Conservation (phyloP, 2,329 filamentous ascomycete species). For the Paraconiothyrium sp. region DNA sequence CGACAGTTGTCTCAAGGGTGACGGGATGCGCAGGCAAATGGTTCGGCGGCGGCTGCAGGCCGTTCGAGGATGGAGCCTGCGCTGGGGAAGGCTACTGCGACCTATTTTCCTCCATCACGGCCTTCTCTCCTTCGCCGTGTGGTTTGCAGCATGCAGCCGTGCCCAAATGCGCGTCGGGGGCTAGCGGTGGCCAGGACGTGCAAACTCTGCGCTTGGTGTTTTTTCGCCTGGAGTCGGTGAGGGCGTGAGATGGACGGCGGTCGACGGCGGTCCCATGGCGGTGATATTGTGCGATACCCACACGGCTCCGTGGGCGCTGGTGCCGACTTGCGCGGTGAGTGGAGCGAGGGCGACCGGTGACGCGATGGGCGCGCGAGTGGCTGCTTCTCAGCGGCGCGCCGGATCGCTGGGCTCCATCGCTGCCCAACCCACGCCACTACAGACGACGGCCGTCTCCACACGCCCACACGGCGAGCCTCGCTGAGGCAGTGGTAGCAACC, state of each 20-base stretch:
- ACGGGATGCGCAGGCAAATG: constrained; percentile 26
- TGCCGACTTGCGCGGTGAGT: constrained; percentile 4
- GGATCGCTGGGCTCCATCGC: constrained; percentile 3
- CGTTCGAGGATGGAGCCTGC: constrained; percentile 35
- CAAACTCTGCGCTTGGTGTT: constrained; percentile 10
- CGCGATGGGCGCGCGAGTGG: neutral
- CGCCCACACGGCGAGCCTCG: constrained; percentile 8
- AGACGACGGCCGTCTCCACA: constrained; percentile 25
- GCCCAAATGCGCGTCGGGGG: constrained; percentile 30
- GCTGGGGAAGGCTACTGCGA: constrained; percentile 26
- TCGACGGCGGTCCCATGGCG: constrained; percentile 10
- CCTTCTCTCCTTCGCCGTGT: constrained; percentile 22
- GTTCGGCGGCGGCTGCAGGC: constrained; percentile 27
- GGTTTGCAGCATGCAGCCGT: constrained; percentile 32
- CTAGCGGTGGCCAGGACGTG: constrained; percentile 8
- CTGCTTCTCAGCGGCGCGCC: neutral
- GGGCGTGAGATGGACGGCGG: constrained; percentile 7
- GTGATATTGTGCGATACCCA: neutral
- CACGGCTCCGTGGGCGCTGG: neutral
- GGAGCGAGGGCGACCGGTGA: constrained; percentile 1
- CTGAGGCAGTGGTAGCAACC: constrained; percentile 1
- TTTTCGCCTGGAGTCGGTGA: constrained; percentile 11
- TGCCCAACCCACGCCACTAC: constrained; percentile 20
- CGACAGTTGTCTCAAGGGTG: constrained; percentile 30
- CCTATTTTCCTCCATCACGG: constrained; percentile 21